Conservation (phyloP, 345 rosid genomes). For the Euphorbia lathyris region DNA sequence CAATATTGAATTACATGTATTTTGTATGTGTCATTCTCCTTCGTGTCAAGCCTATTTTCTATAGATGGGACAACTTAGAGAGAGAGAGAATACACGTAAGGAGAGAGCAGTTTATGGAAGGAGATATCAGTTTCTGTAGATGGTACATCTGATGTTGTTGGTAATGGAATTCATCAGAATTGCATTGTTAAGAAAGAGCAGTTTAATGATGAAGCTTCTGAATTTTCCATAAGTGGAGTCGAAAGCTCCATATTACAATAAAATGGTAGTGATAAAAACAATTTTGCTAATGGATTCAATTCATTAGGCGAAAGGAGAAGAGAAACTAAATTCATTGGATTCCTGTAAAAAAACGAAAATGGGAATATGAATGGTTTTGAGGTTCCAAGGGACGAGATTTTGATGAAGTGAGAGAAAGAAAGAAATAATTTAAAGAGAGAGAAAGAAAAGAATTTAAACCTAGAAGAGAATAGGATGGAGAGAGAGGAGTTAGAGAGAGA, state of each 20-base stretch:
- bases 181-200: constrained; percentile 21
- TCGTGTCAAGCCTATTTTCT: too few species aligned
- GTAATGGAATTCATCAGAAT: constrained; percentile 27
- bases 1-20: too few species aligned
- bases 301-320: constrained; percentile 16
- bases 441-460: too few species aligned
- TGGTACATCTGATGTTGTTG: neutral
- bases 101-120: too few species aligned
- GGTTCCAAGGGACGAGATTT: constrained; percentile 27
- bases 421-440: too few species aligned
- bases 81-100: too few species aligned
- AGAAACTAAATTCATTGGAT: constrained; percentile 2
- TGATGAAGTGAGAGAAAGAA: constrained; percentile 44
- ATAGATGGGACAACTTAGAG: too few species aligned
- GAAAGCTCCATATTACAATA: constrained; percentile 20
- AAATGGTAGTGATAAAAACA: constrained; percentile 21
- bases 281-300: constrained; percentile 12
- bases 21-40: too few species aligned
- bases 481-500: too few species aligned
- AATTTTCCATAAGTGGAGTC: constrained; percentile 12
- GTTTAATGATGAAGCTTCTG: constrained; percentile 20
- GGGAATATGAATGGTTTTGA: constrained; percentile 25
- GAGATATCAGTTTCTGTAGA: too few species aligned
- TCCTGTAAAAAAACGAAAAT: constrained; percentile 24
- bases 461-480: too few species aligned